These are phyloP conservation scores for Sistotremastrum suecicum DNA, from an alignment of 768 basidiomycete genomes.

Conservation along the genomic window DNA sequence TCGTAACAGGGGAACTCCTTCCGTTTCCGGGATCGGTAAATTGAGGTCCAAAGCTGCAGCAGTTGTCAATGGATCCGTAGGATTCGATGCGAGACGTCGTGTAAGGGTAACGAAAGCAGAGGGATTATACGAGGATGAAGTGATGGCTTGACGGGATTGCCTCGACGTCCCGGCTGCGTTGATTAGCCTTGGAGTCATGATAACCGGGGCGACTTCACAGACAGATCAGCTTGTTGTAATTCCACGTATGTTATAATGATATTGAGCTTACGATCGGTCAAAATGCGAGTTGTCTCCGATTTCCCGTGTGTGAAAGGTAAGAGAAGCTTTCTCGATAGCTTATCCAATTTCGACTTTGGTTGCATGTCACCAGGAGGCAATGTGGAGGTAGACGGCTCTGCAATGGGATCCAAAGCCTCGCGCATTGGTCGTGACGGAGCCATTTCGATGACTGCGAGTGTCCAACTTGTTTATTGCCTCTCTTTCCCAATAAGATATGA, in stretches of 20 bases:
- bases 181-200: constrained; percentile 82
- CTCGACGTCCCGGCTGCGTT: constrained; percentile 44
- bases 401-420: no score
- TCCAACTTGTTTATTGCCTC: no score
- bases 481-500: no score
- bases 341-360: no score
- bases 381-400: no score
- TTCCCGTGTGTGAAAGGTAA: no score
- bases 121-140: constrained; percentile 21
- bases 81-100: constrained; percentile 48
- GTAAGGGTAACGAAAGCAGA: constrained; percentile 66
- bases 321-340: no score
- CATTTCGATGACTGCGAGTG: no score
- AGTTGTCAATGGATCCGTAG: constrained; percentile 78
- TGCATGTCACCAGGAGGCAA: no score
- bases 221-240: neutral
- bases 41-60: constrained; percentile 66
- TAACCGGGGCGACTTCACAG: constrained; percentile 62
- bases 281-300: no score
- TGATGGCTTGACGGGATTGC: constrained; percentile 16
- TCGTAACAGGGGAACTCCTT: constrained; percentile 60
- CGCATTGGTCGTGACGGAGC: no score
- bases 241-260: neutral
- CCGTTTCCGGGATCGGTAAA: constrained; percentile 59
- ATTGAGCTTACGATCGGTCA: no score